Percentiles rank a stretch among this genome's conserved stretches.
phyloP scores from a whole-genome alignment of 495 filamentous ascomycete species.

The Trichoderma virens region DNA sequence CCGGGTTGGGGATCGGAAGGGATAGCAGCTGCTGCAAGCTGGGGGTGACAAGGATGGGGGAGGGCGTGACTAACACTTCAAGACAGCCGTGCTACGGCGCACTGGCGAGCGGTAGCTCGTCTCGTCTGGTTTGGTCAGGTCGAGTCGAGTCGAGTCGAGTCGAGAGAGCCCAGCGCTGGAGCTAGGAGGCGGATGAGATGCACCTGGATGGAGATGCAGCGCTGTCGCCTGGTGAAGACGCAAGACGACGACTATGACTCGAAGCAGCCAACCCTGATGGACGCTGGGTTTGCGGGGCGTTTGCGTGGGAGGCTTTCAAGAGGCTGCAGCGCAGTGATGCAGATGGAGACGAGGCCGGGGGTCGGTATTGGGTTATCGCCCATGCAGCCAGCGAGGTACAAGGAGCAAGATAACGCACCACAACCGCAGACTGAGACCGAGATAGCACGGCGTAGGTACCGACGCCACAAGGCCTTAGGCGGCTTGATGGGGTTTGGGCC shows the following conservation, averaged over 20 bases:
- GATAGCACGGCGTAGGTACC: not conserved
- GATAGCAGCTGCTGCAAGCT: conserved; percentile 3
- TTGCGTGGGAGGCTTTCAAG: conserved; percentile 8
- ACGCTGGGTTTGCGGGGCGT: not conserved
- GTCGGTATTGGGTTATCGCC: not conserved
- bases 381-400: not conserved
- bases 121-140: no score
- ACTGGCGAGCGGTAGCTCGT: not conserved
- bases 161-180: not conserved
- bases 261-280: not conserved
- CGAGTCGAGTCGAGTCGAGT: no score
- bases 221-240: not conserved
- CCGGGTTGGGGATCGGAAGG: conserved; percentile 5
- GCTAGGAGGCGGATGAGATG: not conserved
- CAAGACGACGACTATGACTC: not conserved
- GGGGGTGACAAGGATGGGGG: conserved; percentile 7
- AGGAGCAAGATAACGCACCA: not conserved
- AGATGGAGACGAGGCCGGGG: conserved; percentile 3
- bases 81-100: not conserved
- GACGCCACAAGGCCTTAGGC: not conserved
- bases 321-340: conserved; percentile 8
- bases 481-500: not conserved
- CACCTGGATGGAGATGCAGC: not conserved
- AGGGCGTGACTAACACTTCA: conserved; percentile 8
- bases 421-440: not conserved